A percentile compares a stretch with the other conserved stretches of the same genome.
phyloP scores from a whole-genome alignment of 2,329 filamentous ascomycete genomes.

The Curvularia verruculosa region DNA sequence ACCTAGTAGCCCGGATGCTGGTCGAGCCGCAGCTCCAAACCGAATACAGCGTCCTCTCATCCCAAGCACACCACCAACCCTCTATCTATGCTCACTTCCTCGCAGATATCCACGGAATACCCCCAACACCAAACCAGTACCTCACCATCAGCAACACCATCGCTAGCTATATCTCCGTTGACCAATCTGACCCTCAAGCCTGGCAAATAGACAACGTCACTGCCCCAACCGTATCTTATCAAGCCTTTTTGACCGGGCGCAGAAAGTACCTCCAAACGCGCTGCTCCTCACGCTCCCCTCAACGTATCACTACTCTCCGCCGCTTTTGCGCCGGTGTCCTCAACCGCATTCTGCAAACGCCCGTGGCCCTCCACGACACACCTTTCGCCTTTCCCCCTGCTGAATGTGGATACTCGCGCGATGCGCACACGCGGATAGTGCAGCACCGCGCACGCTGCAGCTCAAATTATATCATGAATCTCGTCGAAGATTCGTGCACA shows the following conservation, averaged over 20 bases:
- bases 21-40: conserved; percentile 21
- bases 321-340: conserved; percentile 28
- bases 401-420: conserved; percentile 36
- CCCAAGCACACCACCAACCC: conserved; percentile 30
- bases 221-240: conserved; percentile 1
- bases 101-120: conserved; percentile 24
- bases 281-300: conserved; percentile 13
- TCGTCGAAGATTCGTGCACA: conserved; percentile 36
- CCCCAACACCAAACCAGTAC: conserved; percentile 35
- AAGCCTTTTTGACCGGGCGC: conserved; percentile 18
- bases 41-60: conserved; percentile 26
- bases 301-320: conserved; percentile 19
- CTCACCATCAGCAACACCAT: conserved; percentile 26
- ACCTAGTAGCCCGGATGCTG: conserved; percentile 23
- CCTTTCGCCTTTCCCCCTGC: conserved; percentile 29
- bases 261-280: conserved; percentile 36
- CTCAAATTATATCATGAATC: conserved; percentile 42
- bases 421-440: conserved; percentile 25
- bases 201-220: conserved; percentile 33
- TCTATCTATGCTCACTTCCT: conserved; percentile 41
- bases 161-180: conserved; percentile 22
- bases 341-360: conserved; percentile 20
- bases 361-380: conserved; percentile 12
- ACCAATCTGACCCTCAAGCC: conserved; percentile 8
- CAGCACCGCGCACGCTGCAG: conserved; percentile 32